Evolutionary conservation across 768 basidiomycete genomes (phyloP).

Genomic region (Phanerochaete carnosa): DNA sequence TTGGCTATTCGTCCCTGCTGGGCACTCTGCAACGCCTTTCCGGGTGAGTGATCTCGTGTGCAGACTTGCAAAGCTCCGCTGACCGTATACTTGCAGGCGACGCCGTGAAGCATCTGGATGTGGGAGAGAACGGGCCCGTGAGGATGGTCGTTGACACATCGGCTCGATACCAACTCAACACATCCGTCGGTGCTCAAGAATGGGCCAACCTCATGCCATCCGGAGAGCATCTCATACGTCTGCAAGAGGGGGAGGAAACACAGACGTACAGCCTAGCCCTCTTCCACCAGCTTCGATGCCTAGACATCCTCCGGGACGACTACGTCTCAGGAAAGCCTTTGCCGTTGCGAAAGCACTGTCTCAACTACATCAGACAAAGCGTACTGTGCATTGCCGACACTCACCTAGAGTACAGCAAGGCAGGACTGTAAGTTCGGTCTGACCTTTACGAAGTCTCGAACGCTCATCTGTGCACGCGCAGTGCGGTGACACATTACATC

Average conservation of each 20-base stretch:
- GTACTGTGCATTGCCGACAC: constrained; percentile 26
- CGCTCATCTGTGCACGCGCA: neutral
- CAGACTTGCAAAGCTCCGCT: too few relatives aligned
- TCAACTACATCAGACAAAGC: constrained; percentile 24
- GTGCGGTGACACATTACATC: neutral
- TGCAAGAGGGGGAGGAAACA: constrained; percentile 11
- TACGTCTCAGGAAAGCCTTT: neutral
- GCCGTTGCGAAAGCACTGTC: constrained; percentile 20
- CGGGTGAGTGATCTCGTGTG: too few relatives aligned
- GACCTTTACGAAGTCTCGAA: neutral
- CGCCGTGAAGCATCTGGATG: too few relatives aligned
- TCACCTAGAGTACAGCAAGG: neutral
- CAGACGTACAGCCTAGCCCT: constrained; percentile 12
- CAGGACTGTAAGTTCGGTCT: neutral
- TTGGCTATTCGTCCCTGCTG: too few relatives aligned
- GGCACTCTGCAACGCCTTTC: too few relatives aligned
- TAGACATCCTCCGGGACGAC: constrained; percentile 21
- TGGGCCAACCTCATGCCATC: constrained; percentile 22
- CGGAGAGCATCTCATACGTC: constrained; percentile 27
- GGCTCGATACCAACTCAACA: neutral
- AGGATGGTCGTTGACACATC: neutral
- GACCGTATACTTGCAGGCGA: too few relatives aligned
- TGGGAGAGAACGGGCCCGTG: too few relatives aligned
- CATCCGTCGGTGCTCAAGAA: neutral
- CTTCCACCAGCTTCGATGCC: constrained; percentile 27